These are phyloP conservation scores for Tolypocladium inflatum DNA, from an alignment of 2,329 filamentous ascomycete genomes.

Conservation along the genomic window DNA sequence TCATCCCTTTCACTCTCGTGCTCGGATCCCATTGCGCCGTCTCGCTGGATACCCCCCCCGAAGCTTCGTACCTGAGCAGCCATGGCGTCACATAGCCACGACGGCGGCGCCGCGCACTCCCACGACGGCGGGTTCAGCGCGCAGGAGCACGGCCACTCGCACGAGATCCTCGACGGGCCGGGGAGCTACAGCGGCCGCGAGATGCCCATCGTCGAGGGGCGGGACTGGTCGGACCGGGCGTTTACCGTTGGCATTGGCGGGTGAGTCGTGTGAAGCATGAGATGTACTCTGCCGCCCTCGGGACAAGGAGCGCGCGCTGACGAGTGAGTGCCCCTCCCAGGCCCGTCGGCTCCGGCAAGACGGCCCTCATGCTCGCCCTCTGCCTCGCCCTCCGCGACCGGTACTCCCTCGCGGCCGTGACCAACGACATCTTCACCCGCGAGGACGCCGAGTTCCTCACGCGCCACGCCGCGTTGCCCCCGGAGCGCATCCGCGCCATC, in stretches of 20 bases:
- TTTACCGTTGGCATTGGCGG: conserved; percentile 98
- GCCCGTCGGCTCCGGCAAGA: conserved; percentile 94
- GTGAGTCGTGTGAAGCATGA: too few species aligned
- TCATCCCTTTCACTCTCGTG: neutral
- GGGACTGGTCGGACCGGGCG: conserved; percentile 78
- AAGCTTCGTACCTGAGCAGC: neutral
- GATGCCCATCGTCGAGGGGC: conserved; percentile 84
- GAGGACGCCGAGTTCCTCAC: conserved; percentile 98
- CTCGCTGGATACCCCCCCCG: neutral
- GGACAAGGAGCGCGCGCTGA: too few species aligned
- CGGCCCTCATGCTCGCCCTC: conserved; percentile 89
- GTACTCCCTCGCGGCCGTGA: conserved; percentile 88
- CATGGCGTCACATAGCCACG: conserved; percentile 13
- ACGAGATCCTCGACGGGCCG: conserved; percentile 90
- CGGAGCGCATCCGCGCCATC: conserved; percentile 82
- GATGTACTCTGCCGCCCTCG: too few species aligned
- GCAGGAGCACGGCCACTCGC: conserved; percentile 82
- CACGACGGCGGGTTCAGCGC: conserved; percentile 47
- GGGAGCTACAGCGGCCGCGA: conserved; percentile 84
- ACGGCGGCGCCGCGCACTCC: conserved; percentile 43
- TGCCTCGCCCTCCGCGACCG: conserved; percentile 72
- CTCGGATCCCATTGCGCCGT: neutral
- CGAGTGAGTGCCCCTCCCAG: conserved; percentile 35
- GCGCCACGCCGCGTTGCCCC: conserved; percentile 70
- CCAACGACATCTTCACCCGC: conserved; percentile 97